Conservation (phyloP, 768 basidiomycete genomes). For the Rhodotorula kratochvilovae region DNA sequence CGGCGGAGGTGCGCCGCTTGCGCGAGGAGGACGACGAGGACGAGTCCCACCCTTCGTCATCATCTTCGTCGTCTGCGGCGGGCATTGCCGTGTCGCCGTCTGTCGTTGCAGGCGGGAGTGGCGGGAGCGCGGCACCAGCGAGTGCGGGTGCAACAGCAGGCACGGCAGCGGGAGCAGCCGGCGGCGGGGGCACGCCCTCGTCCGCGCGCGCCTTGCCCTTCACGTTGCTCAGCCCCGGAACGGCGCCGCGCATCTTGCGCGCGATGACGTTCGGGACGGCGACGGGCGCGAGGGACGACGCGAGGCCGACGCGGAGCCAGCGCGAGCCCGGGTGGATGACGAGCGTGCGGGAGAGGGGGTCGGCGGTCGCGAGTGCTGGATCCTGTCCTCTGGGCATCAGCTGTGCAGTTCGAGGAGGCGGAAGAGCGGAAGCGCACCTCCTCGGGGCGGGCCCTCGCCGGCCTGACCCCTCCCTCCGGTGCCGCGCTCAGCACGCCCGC, state of each 20-base stretch:
- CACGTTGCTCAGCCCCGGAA: not conserved
- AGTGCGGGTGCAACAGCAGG: not conserved
- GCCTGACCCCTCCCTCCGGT: not conserved
- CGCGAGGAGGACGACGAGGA: not conserved
- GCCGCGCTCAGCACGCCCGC: slow-evolving; percentile 7
- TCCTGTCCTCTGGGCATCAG: not conserved
- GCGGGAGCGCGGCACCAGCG: not conserved
- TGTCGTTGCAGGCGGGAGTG: not conserved
- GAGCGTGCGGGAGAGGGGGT: slow-evolving; percentile 37
- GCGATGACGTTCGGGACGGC: slow-evolving; percentile 42
- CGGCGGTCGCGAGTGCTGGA: not conserved
- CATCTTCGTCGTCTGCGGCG: not conserved
- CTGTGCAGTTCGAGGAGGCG: too few species aligned
- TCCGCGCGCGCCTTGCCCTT: slow-evolving; percentile 12
- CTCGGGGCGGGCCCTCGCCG: not conserved
- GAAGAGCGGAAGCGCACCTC: not conserved
- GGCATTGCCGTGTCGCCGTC: slow-evolving; percentile 7
- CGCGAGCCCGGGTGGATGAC: slow-evolving; percentile 45
- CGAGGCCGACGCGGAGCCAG: slow-evolving; percentile 42
- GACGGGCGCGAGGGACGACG: slow-evolving; percentile 38
- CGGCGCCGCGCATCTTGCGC: slow-evolving; percentile 19
- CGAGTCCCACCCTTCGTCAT: slow-evolving; percentile 9
- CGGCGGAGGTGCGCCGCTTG: not conserved
- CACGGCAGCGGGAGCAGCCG: not conserved
- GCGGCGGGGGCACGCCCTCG: not conserved